These are phyloP conservation scores for Ganoderma meredithae DNA, from an alignment of 1,284 basidiomycete genomes.

Conservation along the genomic window DNA sequence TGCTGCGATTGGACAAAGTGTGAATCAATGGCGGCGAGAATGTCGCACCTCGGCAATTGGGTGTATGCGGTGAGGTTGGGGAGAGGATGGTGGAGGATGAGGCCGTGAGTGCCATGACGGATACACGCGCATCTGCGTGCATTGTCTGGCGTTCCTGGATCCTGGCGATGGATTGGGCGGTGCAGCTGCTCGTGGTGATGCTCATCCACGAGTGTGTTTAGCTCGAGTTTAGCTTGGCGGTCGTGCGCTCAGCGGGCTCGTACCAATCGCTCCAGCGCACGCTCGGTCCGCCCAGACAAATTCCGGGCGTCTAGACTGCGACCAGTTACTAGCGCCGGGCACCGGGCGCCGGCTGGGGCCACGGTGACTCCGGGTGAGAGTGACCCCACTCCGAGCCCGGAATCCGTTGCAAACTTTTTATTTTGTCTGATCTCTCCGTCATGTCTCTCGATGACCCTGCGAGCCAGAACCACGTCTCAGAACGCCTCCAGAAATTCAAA, in stretches of 20 bases:
- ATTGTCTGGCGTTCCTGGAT: constrained; percentile 2
- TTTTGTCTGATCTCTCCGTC: constrained; percentile 14
- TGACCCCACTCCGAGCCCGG: background rate
- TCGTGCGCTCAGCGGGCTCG: no score
- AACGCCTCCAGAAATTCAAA: constrained; percentile 43
- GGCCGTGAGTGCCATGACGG: constrained; percentile 2
- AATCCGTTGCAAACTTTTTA: constrained; percentile 2
- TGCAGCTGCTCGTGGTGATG: constrained; percentile 4
- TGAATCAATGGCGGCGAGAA: no score
- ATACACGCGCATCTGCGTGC: constrained; percentile 6
- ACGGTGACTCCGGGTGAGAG: background rate
- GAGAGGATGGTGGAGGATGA: background rate
- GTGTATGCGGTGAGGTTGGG: background rate
- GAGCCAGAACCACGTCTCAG: constrained; percentile 38
- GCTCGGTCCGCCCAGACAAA: background rate
- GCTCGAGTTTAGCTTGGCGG: background rate
- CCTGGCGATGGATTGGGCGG: background rate
- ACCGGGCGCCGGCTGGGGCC: no score
- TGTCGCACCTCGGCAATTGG: constrained; percentile 9
- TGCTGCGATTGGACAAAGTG: background rate
- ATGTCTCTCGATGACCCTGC: constrained; percentile 37
- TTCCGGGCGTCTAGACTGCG: background rate
- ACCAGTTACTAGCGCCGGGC: background rate
- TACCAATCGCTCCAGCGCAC: background rate
- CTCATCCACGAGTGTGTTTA: background rate